Evolutionary conservation across 2,329 filamentous ascomycete species (phyloP), one percentile per base, ranked within the genome.

Genomic region (Mycosphaerella arachidis): DNA sequence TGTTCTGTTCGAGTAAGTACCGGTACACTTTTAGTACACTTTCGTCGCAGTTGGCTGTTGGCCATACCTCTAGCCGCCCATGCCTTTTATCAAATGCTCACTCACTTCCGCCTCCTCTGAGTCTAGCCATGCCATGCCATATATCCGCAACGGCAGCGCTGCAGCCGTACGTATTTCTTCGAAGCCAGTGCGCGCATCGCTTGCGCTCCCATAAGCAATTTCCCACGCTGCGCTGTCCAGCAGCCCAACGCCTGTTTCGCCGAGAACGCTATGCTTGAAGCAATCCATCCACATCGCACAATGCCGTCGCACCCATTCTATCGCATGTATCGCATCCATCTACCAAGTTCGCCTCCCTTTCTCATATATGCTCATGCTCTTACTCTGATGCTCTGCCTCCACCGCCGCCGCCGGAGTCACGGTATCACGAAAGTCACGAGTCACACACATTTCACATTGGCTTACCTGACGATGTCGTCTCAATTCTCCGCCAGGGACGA

Each of bases 381-480:
- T 31, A 35, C 27, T 35, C 37, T 46, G 24, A 12, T 20, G 27
- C 35, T 16, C 37, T 33, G 20, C 35, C 35, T 16, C 35, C 40
- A 13, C 53, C 27, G 40, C 53, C 9, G 53, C 51, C n/a, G 40
- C 13, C 53, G 40, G 8, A 40, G 16, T 46, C 53, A 55, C 53
- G 33, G 43, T 29, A 18, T 55, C 53, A 55, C 27, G 20, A 46
- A 55, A 55, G 16, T 55, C 53, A 55, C 40, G 20, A 8, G 18
- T 43, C 53, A 31, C 27, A 31, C 18, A 27, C 24, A n/a, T 35
- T 16, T 18, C 35, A 48, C 37, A 18, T 12, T 30, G 37, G 27
- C 53, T 55, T 46, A 46, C 50, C 40, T n/a, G 53, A 55, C 33
- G 40, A 24, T n/a, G 53, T 16, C 18, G 20, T 6, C n/a, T 55